phyloP scores from a whole-genome alignment of 495 filamentous ascomycete species.

The Venustampulla echinocandica region DNA sequence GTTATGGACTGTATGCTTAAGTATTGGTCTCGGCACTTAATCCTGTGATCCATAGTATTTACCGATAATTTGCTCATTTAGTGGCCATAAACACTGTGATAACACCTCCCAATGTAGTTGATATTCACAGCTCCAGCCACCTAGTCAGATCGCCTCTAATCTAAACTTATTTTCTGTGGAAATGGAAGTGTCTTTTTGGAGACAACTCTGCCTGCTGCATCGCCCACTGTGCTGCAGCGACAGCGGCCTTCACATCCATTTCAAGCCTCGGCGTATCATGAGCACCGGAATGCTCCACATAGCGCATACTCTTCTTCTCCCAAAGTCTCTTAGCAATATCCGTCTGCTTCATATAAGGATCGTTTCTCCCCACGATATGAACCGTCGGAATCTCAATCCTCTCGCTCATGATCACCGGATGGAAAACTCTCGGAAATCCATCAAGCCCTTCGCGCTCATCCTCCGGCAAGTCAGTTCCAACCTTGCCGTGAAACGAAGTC shows the following conservation, averaged over 20 bases:
- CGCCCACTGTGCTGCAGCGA: neutral
- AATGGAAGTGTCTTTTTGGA: no score
- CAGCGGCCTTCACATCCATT: neutral
- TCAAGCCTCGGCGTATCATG: slow-evolving; percentile 1
- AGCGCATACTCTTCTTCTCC: slow-evolving; percentile 2
- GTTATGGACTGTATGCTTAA: no score
- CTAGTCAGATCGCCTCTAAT: no score
- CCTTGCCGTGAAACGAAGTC: neutral
- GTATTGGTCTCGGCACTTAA: no score
- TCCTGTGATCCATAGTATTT: no score
- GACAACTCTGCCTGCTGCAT: neutral
- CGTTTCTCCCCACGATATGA: slow-evolving; percentile 3
- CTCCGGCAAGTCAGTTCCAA: neutral
- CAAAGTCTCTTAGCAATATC: neutral
- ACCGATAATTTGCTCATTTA: no score
- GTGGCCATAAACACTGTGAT: neutral
- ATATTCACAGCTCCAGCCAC: no score
- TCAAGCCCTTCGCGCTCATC: neutral
- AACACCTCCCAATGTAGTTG: neutral
- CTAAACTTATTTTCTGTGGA: no score
- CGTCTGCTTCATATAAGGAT: slow-evolving; percentile 1
- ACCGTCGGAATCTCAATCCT: slow-evolving; percentile 2
- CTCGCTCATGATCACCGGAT: neutral
- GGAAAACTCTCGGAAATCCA: neutral
- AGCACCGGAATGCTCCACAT: slow-evolving; percentile 1